phyloP scores from a whole-genome alignment of 257 asterid genomes.

The Gentiana dahurica region DNA sequence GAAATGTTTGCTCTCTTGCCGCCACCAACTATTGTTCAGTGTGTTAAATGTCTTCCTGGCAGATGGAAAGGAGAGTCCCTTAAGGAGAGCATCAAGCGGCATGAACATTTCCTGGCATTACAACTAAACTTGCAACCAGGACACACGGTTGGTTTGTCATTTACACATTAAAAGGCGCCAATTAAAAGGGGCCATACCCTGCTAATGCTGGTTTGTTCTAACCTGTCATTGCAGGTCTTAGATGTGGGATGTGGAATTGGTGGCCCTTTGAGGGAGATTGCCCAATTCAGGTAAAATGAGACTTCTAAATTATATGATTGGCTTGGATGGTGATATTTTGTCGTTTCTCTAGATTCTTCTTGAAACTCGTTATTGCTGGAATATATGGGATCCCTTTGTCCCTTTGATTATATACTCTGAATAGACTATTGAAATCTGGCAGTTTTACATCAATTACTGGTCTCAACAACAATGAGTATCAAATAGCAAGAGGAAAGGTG shows the following conservation, averaged over 20 bases:
- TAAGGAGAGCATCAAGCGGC: slow-evolving; percentile 83
- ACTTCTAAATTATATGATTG: neutral
- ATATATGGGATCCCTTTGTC: no score
- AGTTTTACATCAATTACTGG: slow-evolving; percentile 85
- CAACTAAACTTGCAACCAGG: slow-evolving; percentile 83
- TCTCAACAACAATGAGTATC: slow-evolving; percentile 95
- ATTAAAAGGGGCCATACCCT: neutral
- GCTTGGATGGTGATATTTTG: neutral
- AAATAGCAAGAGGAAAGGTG: slow-evolving; percentile 90
- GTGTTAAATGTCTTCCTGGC: slow-evolving; percentile 4
- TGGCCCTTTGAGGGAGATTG: slow-evolving; percentile 92
- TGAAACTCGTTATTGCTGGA: neutral
- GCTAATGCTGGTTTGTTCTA: neutral
- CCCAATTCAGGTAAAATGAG: slow-evolving; percentile 63
- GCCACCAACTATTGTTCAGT: neutral
- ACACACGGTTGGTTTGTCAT: slow-evolving; percentile 47
- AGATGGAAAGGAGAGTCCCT: slow-evolving; percentile 97
- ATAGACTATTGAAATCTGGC: slow-evolving; percentile 24
- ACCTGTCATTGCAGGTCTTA: slow-evolving; percentile 54
- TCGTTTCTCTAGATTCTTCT: slow-evolving; percentile 1
- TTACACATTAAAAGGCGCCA: neutral
- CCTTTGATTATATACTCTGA: slow-evolving; percentile 1
- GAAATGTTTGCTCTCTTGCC: neutral
- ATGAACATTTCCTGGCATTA: slow-evolving; percentile 91
- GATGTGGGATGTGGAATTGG: slow-evolving; percentile 99